These are phyloP conservation scores for Penicillium griseofulvum DNA, from an alignment of 2,329 filamentous ascomycete genomes.

Conservation along the genomic window DNA sequence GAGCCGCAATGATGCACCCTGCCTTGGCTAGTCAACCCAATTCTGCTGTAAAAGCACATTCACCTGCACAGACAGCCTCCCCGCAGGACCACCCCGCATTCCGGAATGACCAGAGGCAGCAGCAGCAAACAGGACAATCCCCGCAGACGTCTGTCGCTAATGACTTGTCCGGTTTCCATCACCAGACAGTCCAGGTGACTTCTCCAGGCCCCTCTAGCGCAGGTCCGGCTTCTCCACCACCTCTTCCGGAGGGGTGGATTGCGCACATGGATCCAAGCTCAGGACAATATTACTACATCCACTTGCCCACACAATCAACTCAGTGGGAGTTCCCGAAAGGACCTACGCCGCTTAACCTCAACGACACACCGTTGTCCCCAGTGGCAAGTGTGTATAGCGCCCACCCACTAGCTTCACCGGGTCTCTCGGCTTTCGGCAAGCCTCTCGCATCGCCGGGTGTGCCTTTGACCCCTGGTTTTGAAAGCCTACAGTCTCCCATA, in stretches of 20 bases:
- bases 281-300: conserved; percentile 98
- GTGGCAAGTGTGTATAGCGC: conserved; percentile 69
- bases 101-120: conserved; percentile 71
- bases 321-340: conserved; percentile 99
- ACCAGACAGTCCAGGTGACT: conserved; percentile 23
- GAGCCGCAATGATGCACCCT: conserved; percentile 23
- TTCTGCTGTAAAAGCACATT: conserved; percentile 20
- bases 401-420: conserved; percentile 68
- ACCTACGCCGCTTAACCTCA: conserved; percentile 81
- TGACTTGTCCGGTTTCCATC: conserved; percentile 24
- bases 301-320: conserved; percentile 88
- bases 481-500: conserved; percentile 76
- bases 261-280: conserved; percentile 93
- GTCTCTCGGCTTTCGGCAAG: conserved; percentile 53
- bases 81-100: conserved; percentile 76
- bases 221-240: conserved; percentile 80
- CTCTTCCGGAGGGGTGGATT: conserved; percentile 96
- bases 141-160: conserved; percentile 38
- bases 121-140: conserved; percentile 37
- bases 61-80: conserved; percentile 34
- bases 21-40: conserved; percentile 22
- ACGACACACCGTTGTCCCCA: conserved; percentile 78
- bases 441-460: conserved; percentile 76
- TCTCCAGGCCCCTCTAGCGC: conserved; percentile 45
- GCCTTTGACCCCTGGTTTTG: conserved; percentile 78